These are phyloP conservation scores for Beta vulgaris DNA, from an alignment of 148 eudicot genomes.

Conservation along the genomic window DNA sequence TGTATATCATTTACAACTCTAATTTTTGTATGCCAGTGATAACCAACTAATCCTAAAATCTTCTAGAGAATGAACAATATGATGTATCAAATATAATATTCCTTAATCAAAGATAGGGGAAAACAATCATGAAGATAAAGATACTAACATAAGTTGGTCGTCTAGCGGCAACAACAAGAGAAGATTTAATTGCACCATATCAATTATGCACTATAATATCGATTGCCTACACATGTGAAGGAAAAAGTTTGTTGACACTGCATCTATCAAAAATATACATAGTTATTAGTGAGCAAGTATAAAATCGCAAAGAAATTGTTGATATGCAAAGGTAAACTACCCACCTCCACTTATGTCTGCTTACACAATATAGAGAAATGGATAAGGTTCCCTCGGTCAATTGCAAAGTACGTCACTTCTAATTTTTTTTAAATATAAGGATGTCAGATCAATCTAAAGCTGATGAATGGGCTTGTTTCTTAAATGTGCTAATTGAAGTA, in stretches of 20 bases:
- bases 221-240: slow-evolving; percentile 55
- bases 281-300: slow-evolving; percentile 18
- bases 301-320: slow-evolving; percentile 91
- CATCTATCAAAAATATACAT: slow-evolving; percentile 2
- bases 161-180: slow-evolving; percentile 80
- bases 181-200: slow-evolving; percentile 83
- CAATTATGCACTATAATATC: slow-evolving; percentile 76
- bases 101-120: not conserved
- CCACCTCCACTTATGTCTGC: slow-evolving; percentile 96
- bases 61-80: slow-evolving; percentile 32
- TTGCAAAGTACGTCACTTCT: no score
- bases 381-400: not conserved
- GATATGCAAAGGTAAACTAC: slow-evolving; percentile 77
- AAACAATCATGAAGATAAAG: not conserved
- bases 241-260: slow-evolving; percentile 18
- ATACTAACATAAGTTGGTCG: slow-evolving; percentile 53
- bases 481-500: not conserved
- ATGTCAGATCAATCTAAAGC: not conserved
- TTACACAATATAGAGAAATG: slow-evolving; percentile 40
- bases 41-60: slow-evolving; percentile 91
- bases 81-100: not conserved
- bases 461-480: not conserved
- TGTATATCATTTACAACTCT: slow-evolving; percentile 67
- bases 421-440: no score
- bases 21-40: slow-evolving; percentile 58